Base-by-base conservation (phyloP, 192 early-diverging fungal genomes). In the Mortierella claussenii region DNA sequence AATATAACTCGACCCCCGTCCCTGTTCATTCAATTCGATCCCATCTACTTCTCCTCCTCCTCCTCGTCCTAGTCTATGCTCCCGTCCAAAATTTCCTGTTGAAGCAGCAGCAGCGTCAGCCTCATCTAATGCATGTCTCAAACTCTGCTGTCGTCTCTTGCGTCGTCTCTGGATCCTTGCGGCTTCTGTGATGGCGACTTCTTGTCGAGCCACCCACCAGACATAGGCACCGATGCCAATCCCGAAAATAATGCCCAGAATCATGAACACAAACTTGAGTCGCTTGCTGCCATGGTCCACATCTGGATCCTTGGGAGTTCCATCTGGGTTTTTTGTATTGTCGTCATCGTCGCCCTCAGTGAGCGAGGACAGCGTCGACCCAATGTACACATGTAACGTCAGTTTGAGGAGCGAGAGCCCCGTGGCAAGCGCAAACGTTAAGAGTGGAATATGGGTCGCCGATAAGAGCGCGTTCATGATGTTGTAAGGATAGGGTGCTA, bases 401-500 rank as follows among this genome's bases (percentile, higher is more conserved):
- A 89, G 68, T 51, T 89, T 89, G 37, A 82, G 31, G 6, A 89
- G 78, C 11, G 86, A 84, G 15, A 89, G 42, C 10, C 82, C 88
- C 13, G 88, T 89, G 18, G 84, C 88, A 3, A 76, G 26, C 7
- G 71, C 46, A 45, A 75, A 89, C 0, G 78, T 65, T 13, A 42
- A 18, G 17, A 87, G 49, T 12, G 88, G 69, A 33, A 89, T 85
- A 45, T 83, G 62, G 12, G 87, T 88, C 0, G 85, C 81, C 3
- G 87, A 80, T 47, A 89, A 81, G 20, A 88, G 48, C 0, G 83
- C 81, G 49, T 89, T 89, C 58, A 90, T 74, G 10, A 93, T 63
- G 48, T 84, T 87, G 71, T 83, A 91, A 17, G 91, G 91, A 69
- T 93, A 93, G 9, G 91, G 91, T 9, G 90, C 89, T 30, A 93